Evolutionary conservation across 1,139 yeast genomes (phyloP).

Genomic region (Eremothecium cymbalariae): DNA sequence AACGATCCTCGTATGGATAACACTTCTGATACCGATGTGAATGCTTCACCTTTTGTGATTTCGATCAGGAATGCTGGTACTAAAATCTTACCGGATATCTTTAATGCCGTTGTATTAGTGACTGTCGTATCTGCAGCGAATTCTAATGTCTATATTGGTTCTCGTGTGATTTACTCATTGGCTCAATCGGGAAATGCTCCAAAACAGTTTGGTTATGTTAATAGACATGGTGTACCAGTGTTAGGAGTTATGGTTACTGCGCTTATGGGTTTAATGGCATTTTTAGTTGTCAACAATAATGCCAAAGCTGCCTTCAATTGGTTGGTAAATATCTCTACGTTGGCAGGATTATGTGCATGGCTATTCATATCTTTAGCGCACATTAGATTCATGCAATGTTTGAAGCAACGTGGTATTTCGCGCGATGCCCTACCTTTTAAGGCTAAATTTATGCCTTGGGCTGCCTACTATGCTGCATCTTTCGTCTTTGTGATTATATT

Average conservation of each 20-base stretch:
- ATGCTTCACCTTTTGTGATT: constrained; percentile 71
- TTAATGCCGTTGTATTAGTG: constrained; percentile 64
- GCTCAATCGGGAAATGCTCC: constrained; percentile 62
- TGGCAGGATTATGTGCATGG: constrained; percentile 71
- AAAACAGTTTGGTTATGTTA: constrained; percentile 45
- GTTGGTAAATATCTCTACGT: constrained; percentile 74
- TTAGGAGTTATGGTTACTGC: constrained; percentile 51
- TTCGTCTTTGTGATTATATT: constrained; percentile 46
- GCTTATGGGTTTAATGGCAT: constrained; percentile 55
- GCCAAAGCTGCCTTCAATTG: constrained; percentile 75
- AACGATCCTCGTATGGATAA: constrained; percentile 40
- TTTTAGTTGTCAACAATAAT: constrained; percentile 51
- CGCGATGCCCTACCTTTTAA: constrained; percentile 63
- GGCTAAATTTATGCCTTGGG: constrained; percentile 55
- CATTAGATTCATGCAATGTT: constrained; percentile 54
- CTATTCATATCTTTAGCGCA: constrained; percentile 57
- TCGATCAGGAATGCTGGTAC: constrained; percentile 66
- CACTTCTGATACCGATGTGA: constrained; percentile 31
- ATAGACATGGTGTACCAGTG: constrained; percentile 59
- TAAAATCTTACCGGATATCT: constrained; percentile 56
- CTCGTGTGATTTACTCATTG: constrained; percentile 65
- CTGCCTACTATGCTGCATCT: constrained; percentile 50
- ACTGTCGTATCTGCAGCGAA: constrained; percentile 75
- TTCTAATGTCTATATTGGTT: constrained; percentile 71
- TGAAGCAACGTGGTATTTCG: constrained; percentile 50